Conservation (phyloP, 1,284 basidiomycete genomes). For the Ceratobasidium sp. region DNA sequence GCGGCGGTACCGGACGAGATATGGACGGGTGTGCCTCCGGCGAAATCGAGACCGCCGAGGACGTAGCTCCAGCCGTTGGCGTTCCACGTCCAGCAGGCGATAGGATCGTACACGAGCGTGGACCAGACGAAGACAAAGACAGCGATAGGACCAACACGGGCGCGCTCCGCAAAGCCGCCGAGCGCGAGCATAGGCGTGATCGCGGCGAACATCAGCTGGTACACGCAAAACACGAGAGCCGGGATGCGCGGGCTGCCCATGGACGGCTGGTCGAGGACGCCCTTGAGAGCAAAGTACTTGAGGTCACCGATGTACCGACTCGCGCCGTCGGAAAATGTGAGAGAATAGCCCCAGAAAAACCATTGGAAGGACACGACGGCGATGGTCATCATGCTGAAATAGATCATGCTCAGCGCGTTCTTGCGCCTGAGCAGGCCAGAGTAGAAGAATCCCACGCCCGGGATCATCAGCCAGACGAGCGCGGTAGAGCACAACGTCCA, state of each 20-base stretch:
- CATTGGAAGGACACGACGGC: slow-evolving; percentile 63
- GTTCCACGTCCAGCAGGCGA: slow-evolving; percentile 97
- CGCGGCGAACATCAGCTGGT: slow-evolving; percentile 91
- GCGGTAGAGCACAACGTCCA: slow-evolving; percentile 60
- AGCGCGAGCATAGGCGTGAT: slow-evolving; percentile 83
- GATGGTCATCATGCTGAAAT: slow-evolving; percentile 64
- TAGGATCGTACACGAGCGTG: slow-evolving; percentile 93
- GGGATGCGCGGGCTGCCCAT: slow-evolving; percentile 82
- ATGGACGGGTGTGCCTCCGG: slow-evolving; percentile 95
- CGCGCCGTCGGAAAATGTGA: slow-evolving; percentile 59
- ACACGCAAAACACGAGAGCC: slow-evolving; percentile 88
- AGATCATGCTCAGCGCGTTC: slow-evolving; percentile 70
- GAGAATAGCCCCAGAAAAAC: slow-evolving; percentile 59
- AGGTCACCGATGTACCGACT: slow-evolving; percentile 50
- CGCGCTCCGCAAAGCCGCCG: slow-evolving; percentile 93
- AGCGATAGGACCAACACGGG: slow-evolving; percentile 86
- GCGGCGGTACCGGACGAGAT: slow-evolving; percentile 92
- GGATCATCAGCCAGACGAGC: slow-evolving; percentile 69
- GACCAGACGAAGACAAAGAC: slow-evolving; percentile 94
- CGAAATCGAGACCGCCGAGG: slow-evolving; percentile 89
- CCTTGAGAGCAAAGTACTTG: slow-evolving; percentile 85
- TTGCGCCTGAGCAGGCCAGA: slow-evolving; percentile 68
- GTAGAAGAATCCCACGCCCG: slow-evolving; percentile 68
- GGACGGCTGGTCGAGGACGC: slow-evolving; percentile 83
- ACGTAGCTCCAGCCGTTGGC: slow-evolving; percentile 85